Base-by-base conservation (phyloP, 257 asterid species). In the Osmanthus fragrans region DNA sequence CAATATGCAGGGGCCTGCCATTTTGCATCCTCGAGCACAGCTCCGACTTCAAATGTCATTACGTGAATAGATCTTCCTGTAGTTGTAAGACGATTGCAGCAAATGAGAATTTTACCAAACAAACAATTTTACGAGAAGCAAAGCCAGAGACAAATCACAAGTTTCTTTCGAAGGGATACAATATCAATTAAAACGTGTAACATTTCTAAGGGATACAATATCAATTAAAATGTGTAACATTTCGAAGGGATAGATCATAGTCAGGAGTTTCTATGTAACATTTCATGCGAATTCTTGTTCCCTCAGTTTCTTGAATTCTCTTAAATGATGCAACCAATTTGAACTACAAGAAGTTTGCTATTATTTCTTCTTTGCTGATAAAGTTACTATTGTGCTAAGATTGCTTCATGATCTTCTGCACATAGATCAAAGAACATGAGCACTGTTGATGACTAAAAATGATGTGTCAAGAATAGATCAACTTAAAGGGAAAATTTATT, bases 41-140 rank as follows among this genome's bases (percentile, higher is more conserved):
- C 93, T 79, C 98, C 98, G 70, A 90, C 97, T 71, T 92, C 97
- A 84, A 91, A 93, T 15, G 94, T 89, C 98, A 93, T 90, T 5
- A 93, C 94, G 56, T 90, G 94, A 84, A 92, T 87, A 56, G 94
- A 81, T 77, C 97, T 89, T 75, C 97, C 97, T 93, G 91, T 77
- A 81, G 83, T 73, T 39, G 65, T 63, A 8, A 74, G 30, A 8
- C 5, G 4, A 60, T 60, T 54, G 64, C 64, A 54, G 21, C 64
- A 54, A 54, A 54, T 54, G 12, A 60, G 9, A 42, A 11, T 42
- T 42, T 40, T 11, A 63, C 16, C 16, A 25, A 60, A 34, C 66
- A 47, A 56, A 47, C 27, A 32, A 78, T 65, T 39, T 75, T 72
- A 36, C 68, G 69, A 71, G 64, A 47, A 32, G 15, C 70, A 49